Conservation (phyloP, 495 filamentous ascomycete genomes). For the Aspergillus asperescens region DNA sequence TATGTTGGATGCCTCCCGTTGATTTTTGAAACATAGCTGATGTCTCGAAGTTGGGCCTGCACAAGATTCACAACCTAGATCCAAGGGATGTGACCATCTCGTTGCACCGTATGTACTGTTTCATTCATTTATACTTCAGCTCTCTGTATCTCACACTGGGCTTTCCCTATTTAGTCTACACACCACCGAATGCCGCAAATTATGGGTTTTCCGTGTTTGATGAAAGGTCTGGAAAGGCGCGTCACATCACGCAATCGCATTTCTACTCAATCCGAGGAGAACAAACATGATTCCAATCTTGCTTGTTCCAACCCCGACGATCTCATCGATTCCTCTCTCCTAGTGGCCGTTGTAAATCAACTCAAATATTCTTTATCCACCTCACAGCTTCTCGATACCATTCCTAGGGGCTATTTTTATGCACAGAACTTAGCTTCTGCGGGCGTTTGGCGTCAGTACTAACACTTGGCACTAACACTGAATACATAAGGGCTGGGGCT, state of each 20-base stretch:
- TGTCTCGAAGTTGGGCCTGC: slow-evolving; percentile 61
- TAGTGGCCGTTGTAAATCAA: background rate
- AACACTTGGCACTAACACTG: no score
- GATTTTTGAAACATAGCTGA: background rate
- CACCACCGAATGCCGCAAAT: slow-evolving; percentile 77
- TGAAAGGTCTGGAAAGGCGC: slow-evolving; percentile 63
- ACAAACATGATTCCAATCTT: background rate
- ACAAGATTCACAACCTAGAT: slow-evolving; percentile 72
- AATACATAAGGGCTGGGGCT: no score
- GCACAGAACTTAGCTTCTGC: no score
- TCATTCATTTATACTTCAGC: background rate
- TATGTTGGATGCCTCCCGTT: slow-evolving; percentile 19
- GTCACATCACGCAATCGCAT: slow-evolving; percentile 60
- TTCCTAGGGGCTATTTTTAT: background rate
- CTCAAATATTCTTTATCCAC: background rate
- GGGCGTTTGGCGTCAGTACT: no score
- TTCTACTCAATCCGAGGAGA: slow-evolving; percentile 46
- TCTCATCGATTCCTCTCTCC: background rate
- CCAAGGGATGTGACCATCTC: slow-evolving; percentile 71
- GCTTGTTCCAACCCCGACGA: background rate
- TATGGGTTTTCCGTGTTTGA: slow-evolving; percentile 71
- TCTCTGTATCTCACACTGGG: slow-evolving; percentile 1
- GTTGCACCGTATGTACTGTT: slow-evolving; percentile 62
- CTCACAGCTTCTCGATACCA: background rate
- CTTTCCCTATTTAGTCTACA: slow-evolving; percentile 58